Evolutionary conservation across 768 basidiomycete species (phyloP), one percentile per base, ranked within the genome.

Genomic region (Boletales sp.): DNA sequence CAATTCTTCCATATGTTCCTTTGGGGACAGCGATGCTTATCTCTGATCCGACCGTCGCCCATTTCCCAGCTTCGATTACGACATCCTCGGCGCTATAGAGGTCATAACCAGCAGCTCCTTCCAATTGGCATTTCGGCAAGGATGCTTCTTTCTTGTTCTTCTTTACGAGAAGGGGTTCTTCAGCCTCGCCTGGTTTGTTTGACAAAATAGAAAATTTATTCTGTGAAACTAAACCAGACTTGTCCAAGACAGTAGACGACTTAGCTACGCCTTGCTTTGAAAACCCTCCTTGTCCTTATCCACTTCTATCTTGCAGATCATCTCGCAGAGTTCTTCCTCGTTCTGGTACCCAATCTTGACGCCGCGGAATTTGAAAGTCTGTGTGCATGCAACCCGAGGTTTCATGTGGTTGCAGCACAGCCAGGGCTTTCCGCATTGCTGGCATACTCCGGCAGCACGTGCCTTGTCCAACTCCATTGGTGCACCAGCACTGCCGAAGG

Each of bases 401-500:
- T 15, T 4, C 3, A n/a, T 32, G 30, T 48, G 40, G 1, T 4
- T 12, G 5, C 2, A 2, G 2, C 47, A 48, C 0, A 35, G 47
- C 40, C 40, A 34, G 11, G 31, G 11, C 31, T 11, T 11, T 31
- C 48, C 18, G 21, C 48, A 49, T 17, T 15, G 24, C 14, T 8
- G 5, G 9, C 48, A 49, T 19, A 43, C 43, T 5, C 41, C 41
- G 8, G 42, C 41, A 0, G 18, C 35, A 8, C 35, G 14, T 0
- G 48, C 41, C 9, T 49, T 49, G 0, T 13, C 8, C 1, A 49
- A 37, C 3, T 43, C 41, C 48, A 43, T 49, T 1, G 36, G 48
- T 15, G 34, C 35, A 1, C 40, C 40, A 4, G 19, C 8, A 0
- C 31, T 19, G 0, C 18, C 15, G 6, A 47, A 40, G 9, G 38